Conservation (phyloP, 208 protist genomes). For the Leishmania arabica region DNA sequence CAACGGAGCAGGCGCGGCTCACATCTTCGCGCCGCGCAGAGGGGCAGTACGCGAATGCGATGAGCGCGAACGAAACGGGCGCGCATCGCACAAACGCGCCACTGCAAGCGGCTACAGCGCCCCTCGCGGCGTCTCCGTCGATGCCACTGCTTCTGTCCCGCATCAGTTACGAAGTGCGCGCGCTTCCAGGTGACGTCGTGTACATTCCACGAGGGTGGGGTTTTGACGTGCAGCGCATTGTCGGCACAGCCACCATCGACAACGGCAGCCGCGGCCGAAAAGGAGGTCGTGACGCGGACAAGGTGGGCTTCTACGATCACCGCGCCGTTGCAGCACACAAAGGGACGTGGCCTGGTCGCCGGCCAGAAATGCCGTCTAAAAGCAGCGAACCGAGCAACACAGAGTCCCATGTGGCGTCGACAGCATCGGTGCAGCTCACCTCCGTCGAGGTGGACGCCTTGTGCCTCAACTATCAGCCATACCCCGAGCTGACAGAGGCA, state of each 20-base stretch:
- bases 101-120: background rate
- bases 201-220: conserved; percentile 76
- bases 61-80: conserved; percentile 31
- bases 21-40: conserved; percentile 34
- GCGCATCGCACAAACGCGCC: background rate
- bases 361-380: background rate
- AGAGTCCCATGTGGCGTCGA: background rate
- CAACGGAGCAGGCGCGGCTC: conserved; percentile 35
- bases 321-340: conserved; percentile 6
- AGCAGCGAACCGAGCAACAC: background rate
- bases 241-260: conserved; percentile 46
- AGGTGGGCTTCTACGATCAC: conserved; percentile 17
- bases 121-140: background rate
- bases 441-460: conserved; percentile 59
- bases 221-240: conserved; percentile 60
- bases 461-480: conserved; percentile 64
- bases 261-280: background rate
- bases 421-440: background rate
- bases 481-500: conserved; percentile 55
- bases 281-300: background rate
- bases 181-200: conserved; percentile 79
- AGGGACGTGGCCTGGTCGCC: background rate
- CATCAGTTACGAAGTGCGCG: conserved; percentile 63
- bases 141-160: conserved; percentile 1
- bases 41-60: conserved; percentile 38